Percentiles rank a stretch among this genome's conserved stretches.
These are phyloP conservation scores for Bauhinia variegata DNA, from an alignment of 306 rosid species.

Conservation along the genomic window DNA sequence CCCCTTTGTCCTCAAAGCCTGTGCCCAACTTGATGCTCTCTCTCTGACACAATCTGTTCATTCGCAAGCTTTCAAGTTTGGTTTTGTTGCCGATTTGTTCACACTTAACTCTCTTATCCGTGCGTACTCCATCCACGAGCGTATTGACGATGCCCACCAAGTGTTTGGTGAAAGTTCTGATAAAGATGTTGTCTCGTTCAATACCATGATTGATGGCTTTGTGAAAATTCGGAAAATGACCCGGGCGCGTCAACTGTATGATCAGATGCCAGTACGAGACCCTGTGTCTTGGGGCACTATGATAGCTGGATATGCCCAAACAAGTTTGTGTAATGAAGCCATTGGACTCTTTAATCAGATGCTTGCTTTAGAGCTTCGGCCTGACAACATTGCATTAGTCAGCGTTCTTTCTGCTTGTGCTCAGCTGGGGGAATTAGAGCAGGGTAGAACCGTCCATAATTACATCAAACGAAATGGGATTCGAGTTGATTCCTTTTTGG, in stretches of 20 bases:
- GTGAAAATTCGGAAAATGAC: conserved; percentile 50
- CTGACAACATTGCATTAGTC: conserved; percentile 66
- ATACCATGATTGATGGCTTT: conserved; percentile 59
- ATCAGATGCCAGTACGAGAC: conserved; percentile 58
- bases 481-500: conserved; percentile 50
- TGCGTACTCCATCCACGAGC: conserved; percentile 42
- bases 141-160: conserved; percentile 44
- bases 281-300: conserved; percentile 73
- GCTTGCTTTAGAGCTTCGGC: conserved; percentile 42
- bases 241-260: conserved; percentile 56
- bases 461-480: conserved; percentile 49
- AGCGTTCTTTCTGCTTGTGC: conserved; percentile 78
- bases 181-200: conserved; percentile 60
- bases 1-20: conserved; percentile 67
- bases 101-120: conserved; percentile 55
- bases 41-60: conserved; percentile 54
- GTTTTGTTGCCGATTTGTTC: conserved; percentile 47
- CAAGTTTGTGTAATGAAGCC: conserved; percentile 42
- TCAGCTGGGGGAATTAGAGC: conserved; percentile 63
- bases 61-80: conserved; percentile 59
- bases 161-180: conserved; percentile 43
- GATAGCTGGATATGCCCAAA: conserved; percentile 62
- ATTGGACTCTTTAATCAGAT: conserved; percentile 57
- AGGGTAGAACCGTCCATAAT: conserved; percentile 58
- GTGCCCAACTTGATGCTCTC: conserved; percentile 41